Evolutionary conservation across 768 basidiomycete genomes (phyloP), one percentile per base, ranked within the genome.

Genomic region (Podaxis pistillaris): DNA sequence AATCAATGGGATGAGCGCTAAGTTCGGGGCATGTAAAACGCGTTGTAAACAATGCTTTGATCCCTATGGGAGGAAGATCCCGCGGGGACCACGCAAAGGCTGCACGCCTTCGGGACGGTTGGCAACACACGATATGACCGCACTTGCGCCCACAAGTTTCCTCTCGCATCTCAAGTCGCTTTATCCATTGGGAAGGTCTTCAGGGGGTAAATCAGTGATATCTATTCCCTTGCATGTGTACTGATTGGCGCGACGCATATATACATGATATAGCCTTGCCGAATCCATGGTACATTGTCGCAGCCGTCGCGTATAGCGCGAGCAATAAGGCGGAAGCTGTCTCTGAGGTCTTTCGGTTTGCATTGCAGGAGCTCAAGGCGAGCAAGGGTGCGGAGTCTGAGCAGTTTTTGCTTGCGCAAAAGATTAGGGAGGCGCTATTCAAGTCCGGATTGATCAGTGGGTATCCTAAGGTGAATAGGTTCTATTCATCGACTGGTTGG

Each of bases 251-350:
- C 5, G 22, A 26, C 26, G 12, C 24, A 13, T 50, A 46, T 46
- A n/a, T 15, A n/a, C 7, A 46, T 28, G 49, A 2, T 68, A 67
- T 61, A 63, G 70, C 68, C 24, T 58, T 77, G 12, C 55, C 68
- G 3, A 85, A 80, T 59, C 82, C 86, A 8, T 89, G 88, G 88
- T 85, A 82, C 62, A 76, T 87, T 47, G 74, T 87, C 36, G 78
- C 84, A 2, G 80, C 82, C 7, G 82, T 86, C 36, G 77, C 82
- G 1, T 87, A 86, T 68, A 80, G 79, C 63, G 82, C 85, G 6
- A 80, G 82, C 68, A 90, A 89, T 66, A 73, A 74, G 37, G 81
- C 86, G 3, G 86, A 87, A 33, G 85, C 75, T 1, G 82, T 88
- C 36, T 83, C 86, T 8, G 68, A 70, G 49, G 81, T 89, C 5